Evolutionary conservation across 169 alveolate genomes (phyloP), one percentile per base, ranked within the genome.

Genomic region (Plasmodium sp.): DNA sequence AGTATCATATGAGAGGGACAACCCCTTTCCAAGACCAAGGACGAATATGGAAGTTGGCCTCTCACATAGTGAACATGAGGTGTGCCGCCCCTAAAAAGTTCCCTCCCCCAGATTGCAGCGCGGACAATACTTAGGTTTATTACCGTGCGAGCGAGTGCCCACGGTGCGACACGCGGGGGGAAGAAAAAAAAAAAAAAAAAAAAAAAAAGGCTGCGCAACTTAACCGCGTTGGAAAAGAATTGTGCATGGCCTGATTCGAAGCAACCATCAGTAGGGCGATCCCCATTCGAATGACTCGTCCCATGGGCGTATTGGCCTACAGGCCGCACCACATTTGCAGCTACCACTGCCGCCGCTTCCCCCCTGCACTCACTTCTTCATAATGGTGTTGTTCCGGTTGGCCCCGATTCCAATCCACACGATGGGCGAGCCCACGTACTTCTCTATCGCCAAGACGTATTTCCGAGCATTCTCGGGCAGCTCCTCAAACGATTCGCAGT

Each of bases 361-460:
- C 16, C 79, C 33, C 77, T 90, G 6, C 31, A 51, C 56, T 51
- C 84, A 67, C 45, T 84, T 85, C 79, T 83, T 93, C 12, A 73
- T 75, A 48, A 97, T 93, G 93, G 96, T 97, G 45, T 97, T 94
- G 84, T 95, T 97, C 94, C 98, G 94, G 79, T 96, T 97, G 16
- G 99, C 98, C 22, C 99, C 99, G 67, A 96, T 96, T 36, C 99
- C 98, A 34, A 98, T 97, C 99, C 99, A 98, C 67, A 98, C 96
- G 27, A 98, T 96, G 33, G 98, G 98, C 16, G 97, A 96, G 22
- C 95, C 96, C 16, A 97, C 90, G 36, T 96, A 92, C 45, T 96
- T 93, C 81, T 97, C 98, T 85, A 98, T 95, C 45, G 95, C 95
- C 71, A 93, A 96, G 22, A 98, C 86, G 85, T 98, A 98, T 39